phyloP scores from a whole-genome alignment of 75 land plant species.

The Isoetes taiwanensis region DNA sequence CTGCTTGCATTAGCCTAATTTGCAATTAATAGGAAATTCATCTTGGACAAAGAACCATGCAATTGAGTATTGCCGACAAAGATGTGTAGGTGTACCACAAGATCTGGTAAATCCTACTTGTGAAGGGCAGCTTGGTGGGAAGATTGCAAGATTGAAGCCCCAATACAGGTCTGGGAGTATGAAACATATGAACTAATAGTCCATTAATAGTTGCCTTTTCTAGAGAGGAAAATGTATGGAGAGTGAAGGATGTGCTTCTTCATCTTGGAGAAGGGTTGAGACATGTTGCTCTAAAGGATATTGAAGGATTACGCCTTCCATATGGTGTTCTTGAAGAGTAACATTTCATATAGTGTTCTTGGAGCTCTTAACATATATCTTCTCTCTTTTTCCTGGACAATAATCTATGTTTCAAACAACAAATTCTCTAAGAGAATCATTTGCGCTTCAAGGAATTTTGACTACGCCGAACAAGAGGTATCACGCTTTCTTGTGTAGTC shows the following conservation, averaged over 20 bases:
- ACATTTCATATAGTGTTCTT: too few relatives aligned
- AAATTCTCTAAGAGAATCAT: too few relatives aligned
- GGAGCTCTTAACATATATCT: too few relatives aligned
- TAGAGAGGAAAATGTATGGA: slow-evolving; percentile 28
- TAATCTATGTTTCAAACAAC: too few relatives aligned
- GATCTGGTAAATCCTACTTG: slow-evolving; percentile 16
- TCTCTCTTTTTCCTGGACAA: too few relatives aligned
- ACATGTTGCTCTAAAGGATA: slow-evolving; percentile 14
- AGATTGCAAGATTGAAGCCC: slow-evolving; percentile 31
- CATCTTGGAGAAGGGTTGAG: slow-evolving; percentile 19
- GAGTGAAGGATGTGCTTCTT: slow-evolving; percentile 18
- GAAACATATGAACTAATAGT: too few relatives aligned
- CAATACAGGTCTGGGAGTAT: slow-evolving; percentile 24
- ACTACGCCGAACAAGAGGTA: too few relatives aligned
- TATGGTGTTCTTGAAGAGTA: slow-evolving; percentile 14
- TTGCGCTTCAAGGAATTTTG: too few relatives aligned
- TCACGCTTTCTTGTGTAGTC: too few relatives aligned
- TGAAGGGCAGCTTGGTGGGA: slow-evolving; percentile 24
- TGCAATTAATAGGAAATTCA: too few relatives aligned
- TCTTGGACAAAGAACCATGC: slow-evolving; percentile 19
- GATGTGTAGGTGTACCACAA: slow-evolving; percentile 36
- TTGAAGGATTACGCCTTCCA: slow-evolving; percentile 20
- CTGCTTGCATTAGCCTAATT: too few relatives aligned
- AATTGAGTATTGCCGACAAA: slow-evolving; percentile 33
- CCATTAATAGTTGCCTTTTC: too few relatives aligned